Evolutionary conservation across 73 alveolate species (phyloP).

Genomic region (Urostyla sp.): DNA sequence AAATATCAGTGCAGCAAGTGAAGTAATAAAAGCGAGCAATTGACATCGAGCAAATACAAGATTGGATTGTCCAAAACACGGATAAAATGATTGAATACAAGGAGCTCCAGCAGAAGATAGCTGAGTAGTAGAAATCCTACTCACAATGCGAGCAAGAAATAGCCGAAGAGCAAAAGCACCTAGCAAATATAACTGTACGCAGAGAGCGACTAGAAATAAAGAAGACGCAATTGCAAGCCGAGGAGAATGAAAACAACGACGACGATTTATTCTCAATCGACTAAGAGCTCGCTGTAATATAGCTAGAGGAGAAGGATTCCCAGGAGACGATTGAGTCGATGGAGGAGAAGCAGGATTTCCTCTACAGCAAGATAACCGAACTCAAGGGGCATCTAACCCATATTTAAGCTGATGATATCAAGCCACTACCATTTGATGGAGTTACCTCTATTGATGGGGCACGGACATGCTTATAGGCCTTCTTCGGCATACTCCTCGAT

Average conservation of each 20-base stretch:
- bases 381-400: slow-evolving; percentile 28
- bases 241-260: slow-evolving; percentile 13
- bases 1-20: slow-evolving; percentile 32
- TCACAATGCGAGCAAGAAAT: slow-evolving; percentile 56
- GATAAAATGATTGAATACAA: slow-evolving; percentile 54
- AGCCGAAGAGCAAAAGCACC: slow-evolving; percentile 48
- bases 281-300: slow-evolving; percentile 38
- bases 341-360: slow-evolving; percentile 67
- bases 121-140: slow-evolving; percentile 7
- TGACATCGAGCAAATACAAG: slow-evolving; percentile 45
- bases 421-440: slow-evolving; percentile 51
- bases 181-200: slow-evolving; percentile 36
- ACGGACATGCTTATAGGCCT: slow-evolving; percentile 59
- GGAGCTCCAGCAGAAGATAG: slow-evolving; percentile 38
- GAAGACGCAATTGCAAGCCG: slow-evolving; percentile 25
- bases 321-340: slow-evolving; percentile 65
- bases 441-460: slow-evolving; percentile 63
- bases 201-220: slow-evolving; percentile 51
- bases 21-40: slow-evolving; percentile 15
- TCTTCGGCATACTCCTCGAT: slow-evolving; percentile 65
- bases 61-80: slow-evolving; percentile 51
- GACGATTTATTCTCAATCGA: slow-evolving; percentile 37
- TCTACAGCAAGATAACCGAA: slow-evolving; percentile 42
- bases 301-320: slow-evolving; percentile 33
- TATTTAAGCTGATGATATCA: slow-evolving; percentile 51